Evolutionary conservation across 2,329 filamentous ascomycete species (phyloP).

Genomic region (Cordyceps javanica): DNA sequence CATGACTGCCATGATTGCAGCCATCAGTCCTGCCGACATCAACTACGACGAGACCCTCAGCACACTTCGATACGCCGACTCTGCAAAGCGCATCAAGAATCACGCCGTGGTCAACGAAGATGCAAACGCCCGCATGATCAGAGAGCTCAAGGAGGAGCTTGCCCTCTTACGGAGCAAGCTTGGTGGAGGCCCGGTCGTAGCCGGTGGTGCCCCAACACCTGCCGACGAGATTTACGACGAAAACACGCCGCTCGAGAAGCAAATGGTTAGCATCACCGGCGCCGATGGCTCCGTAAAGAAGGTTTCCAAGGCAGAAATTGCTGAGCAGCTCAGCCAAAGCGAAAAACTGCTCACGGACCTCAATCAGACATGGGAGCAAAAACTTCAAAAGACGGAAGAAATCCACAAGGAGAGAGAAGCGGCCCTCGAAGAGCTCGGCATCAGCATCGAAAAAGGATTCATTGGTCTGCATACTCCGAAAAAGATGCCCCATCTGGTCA

Average conservation of each 20-base stretch:
- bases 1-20: constrained; percentile 99
- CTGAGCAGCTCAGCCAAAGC: constrained; percentile 90
- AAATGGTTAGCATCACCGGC: constrained; percentile 90
- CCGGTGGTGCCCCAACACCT: constrained; percentile 43
- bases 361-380: constrained; percentile 98
- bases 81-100: constrained; percentile 99
- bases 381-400: constrained; percentile 86
- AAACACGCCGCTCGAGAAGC: constrained; percentile 86
- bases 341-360: constrained; percentile 94
- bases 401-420: constrained; percentile 97
- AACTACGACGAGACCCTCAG: constrained; percentile 98
- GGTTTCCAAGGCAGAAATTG: constrained; percentile 96
- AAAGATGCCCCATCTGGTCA: constrained; percentile 98
- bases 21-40: constrained; percentile 96
- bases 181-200: constrained; percentile 45
- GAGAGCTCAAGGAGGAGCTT: constrained; percentile 93
- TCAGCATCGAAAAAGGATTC: constrained; percentile 98
- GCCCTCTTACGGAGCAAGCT: constrained; percentile 81
- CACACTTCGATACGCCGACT: constrained; percentile 93
- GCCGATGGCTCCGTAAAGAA: constrained; percentile 84
- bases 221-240: constrained; percentile 84
- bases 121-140: constrained; percentile 97
- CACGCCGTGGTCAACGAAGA: constrained; percentile 99
- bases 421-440: constrained; percentile 90
- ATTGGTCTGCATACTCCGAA: constrained; percentile 93